A percentile compares a stretch with the other conserved stretches of the same genome.
Evolutionary conservation across 805 yeast genomes (phyloP).

Genomic region (Candida awuae): DNA sequence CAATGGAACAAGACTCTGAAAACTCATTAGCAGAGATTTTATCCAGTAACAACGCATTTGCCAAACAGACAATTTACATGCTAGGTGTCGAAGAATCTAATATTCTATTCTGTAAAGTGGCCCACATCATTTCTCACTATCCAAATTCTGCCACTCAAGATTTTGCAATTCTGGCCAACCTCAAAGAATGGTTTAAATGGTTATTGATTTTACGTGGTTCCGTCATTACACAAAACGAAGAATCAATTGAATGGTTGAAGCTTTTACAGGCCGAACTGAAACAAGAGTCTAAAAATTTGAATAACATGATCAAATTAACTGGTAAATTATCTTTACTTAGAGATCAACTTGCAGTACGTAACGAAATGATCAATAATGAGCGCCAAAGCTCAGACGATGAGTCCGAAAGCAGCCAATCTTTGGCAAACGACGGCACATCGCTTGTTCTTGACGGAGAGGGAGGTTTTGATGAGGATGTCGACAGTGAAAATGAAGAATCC

Average conservation of each 20-base stretch:
- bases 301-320: slow-evolving; percentile 68
- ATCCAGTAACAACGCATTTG: slow-evolving; percentile 32
- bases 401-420: slow-evolving; percentile 23
- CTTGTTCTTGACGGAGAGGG: slow-evolving; percentile 28
- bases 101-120: slow-evolving; percentile 38
- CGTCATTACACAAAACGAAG: slow-evolving; percentile 43
- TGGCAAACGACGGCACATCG: slow-evolving; percentile 25
- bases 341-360: slow-evolving; percentile 67
- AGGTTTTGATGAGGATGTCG: slow-evolving; percentile 20
- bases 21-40: slow-evolving; percentile 26
- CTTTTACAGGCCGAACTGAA: slow-evolving; percentile 50
- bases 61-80: slow-evolving; percentile 46
- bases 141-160: slow-evolving; percentile 2
- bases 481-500: slow-evolving; percentile 16
- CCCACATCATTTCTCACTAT: slow-evolving; percentile 38
- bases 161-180: slow-evolving; percentile 1
- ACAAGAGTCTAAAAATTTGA: slow-evolving; percentile 49
- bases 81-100: slow-evolving; percentile 39
- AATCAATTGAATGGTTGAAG: slow-evolving; percentile 48
- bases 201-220: slow-evolving; percentile 63
- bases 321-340: slow-evolving; percentile 75
- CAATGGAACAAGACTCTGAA: slow-evolving; percentile 15
- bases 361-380: slow-evolving; percentile 34
- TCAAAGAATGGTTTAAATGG: slow-evolving; percentile 71
- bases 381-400: slow-evolving; percentile 1